A percentile compares a stretch with the other conserved stretches of the same genome.
phyloP scores from a whole-genome alignment of 352 stramenopile species.

The Phytophthora tentaculata region DNA sequence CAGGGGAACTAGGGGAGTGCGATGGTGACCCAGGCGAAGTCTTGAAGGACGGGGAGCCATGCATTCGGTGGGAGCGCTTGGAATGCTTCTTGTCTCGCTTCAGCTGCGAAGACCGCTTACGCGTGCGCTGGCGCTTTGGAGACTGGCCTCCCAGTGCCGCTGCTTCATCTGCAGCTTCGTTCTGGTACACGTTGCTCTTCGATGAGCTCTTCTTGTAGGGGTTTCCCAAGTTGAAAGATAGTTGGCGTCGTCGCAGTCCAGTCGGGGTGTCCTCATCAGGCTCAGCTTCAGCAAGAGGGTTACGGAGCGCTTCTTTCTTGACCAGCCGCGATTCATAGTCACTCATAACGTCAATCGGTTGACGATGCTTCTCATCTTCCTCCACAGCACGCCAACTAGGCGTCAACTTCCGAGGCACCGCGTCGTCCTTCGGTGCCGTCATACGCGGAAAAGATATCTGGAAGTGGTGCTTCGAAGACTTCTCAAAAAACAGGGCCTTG shows the following conservation, averaged over 20 bases:
- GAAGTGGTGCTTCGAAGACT: slow-evolving; percentile 44
- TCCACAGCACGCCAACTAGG: slow-evolving; percentile 67
- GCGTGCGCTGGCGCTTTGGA: slow-evolving; percentile 79
- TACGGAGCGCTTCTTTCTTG: slow-evolving; percentile 87
- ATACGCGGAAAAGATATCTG: slow-evolving; percentile 45
- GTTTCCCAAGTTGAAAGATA: slow-evolving; percentile 89
- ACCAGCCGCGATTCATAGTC: slow-evolving; percentile 89
- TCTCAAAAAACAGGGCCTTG: slow-evolving; percentile 62
- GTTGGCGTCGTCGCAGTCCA: slow-evolving; percentile 71
- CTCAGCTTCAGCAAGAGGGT: slow-evolving; percentile 85
- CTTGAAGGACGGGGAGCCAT: slow-evolving; percentile 72
- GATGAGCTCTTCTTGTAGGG: slow-evolving; percentile 91
- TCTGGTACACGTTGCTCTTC: slow-evolving; percentile 89
- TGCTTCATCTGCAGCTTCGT: slow-evolving; percentile 86
- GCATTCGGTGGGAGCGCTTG: slow-evolving; percentile 67
- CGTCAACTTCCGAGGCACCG: slow-evolving; percentile 49
- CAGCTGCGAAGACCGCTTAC: slow-evolving; percentile 86
- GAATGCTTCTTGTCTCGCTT: slow-evolving; percentile 82
- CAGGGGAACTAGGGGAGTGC: slow-evolving; percentile 58
- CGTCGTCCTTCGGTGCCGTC: slow-evolving; percentile 23
- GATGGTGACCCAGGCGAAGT: slow-evolving; percentile 77
- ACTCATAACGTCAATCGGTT: slow-evolving; percentile 90
- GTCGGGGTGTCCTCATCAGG: slow-evolving; percentile 84
- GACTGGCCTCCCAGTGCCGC: slow-evolving; percentile 77
- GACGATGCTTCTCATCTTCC: slow-evolving; percentile 84